Conservation (phyloP, 768 basidiomycete species). For the Agrocybe pediades region DNA sequence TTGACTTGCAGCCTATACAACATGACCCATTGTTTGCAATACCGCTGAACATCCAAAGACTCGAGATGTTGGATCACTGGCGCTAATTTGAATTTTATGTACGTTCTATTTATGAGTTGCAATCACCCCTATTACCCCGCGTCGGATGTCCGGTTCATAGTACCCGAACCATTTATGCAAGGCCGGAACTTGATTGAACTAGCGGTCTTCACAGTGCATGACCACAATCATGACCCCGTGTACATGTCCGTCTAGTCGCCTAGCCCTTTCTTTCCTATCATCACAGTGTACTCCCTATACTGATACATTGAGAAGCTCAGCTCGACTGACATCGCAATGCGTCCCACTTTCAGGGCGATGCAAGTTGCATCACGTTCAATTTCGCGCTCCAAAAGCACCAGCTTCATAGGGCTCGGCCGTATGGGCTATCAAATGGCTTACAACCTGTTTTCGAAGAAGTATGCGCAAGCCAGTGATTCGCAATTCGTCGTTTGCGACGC, state of each 20-base stretch:
- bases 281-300: not conserved
- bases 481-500: slow-evolving; percentile 83
- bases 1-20: no score
- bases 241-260: no score
- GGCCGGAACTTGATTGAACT: slow-evolving; percentile 1
- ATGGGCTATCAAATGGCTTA: slow-evolving; percentile 89
- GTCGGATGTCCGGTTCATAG: no score
- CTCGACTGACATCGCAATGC: slow-evolving; percentile 39
- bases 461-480: slow-evolving; percentile 50
- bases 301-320: not conserved
- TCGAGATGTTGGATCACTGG: no score
- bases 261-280: no score
- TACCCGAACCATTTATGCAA: not conserved
- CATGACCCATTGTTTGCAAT: no score
- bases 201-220: no score
- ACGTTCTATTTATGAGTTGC: no score
- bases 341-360: slow-evolving; percentile 45
- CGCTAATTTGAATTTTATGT: no score
- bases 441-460: slow-evolving; percentile 80
- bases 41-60: no score
- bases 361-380: slow-evolving; percentile 35
- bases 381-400: slow-evolving; percentile 52
- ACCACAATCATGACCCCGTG: not conserved
- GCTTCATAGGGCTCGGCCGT: slow-evolving; percentile 84
- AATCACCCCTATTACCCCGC: no score